phyloP scores from a whole-genome alignment of 176 grass and related monocot species.

The Zoysia japonica region DNA sequence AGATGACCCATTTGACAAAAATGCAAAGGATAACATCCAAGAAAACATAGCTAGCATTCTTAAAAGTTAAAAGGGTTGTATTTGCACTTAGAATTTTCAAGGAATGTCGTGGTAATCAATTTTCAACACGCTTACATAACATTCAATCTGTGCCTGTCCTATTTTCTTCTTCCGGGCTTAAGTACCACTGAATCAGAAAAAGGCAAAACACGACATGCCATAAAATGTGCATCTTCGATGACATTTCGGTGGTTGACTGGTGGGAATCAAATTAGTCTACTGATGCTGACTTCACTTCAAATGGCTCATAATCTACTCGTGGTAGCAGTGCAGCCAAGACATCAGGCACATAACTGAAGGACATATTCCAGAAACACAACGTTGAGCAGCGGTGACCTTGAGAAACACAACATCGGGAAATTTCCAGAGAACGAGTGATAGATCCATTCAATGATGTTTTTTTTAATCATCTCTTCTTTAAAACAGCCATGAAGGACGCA shows the following conservation, averaged over 20 bases:
- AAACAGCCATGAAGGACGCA: too few species aligned
- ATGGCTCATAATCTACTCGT: too few species aligned
- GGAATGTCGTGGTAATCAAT: not conserved
- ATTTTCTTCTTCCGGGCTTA: not conserved
- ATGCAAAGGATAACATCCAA: conserved; percentile 70
- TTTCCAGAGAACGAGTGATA: too few species aligned
- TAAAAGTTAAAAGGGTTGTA: conserved; percentile 19
- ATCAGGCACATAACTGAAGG: too few species aligned
- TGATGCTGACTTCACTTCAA: too few species aligned
- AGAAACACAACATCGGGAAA: too few species aligned
- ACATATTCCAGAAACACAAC: too few species aligned
- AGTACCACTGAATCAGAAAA: not conserved
- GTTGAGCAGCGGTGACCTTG: too few species aligned
- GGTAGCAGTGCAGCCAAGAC: too few species aligned
- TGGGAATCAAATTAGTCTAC: not conserved
- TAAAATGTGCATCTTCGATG: not conserved
- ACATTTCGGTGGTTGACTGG: not conserved
- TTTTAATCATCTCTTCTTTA: too few species aligned
- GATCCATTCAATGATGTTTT: too few species aligned
- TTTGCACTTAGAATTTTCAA: not conserved
- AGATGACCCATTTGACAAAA: conserved; percentile 80
- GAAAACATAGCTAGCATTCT: conserved; percentile 56
- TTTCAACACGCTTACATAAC: not conserved
- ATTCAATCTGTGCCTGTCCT: not conserved
- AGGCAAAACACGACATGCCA: not conserved